Conservation (phyloP, 139 green algal species). For the Prasinococcaceae sp. region DNA sequence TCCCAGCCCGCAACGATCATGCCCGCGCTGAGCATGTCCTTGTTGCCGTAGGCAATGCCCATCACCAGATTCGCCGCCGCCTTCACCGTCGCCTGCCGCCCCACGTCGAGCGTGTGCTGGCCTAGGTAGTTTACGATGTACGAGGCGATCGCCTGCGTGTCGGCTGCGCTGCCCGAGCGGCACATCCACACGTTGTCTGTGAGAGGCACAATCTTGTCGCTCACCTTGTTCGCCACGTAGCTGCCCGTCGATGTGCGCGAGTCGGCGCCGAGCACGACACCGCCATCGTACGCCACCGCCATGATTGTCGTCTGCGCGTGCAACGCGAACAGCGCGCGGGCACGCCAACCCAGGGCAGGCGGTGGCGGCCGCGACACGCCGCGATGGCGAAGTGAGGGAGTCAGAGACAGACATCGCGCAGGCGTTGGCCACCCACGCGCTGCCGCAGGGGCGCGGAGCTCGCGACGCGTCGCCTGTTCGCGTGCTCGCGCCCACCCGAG, state of each 20-base stretch:
- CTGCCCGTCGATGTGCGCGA: slow-evolving; percentile 63
- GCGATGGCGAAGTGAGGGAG: too few relatives aligned
- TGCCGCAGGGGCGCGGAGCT: too few relatives aligned
- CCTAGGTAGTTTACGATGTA: slow-evolving; percentile 24
- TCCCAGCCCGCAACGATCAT: slow-evolving; percentile 94
- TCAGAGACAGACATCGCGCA: too few relatives aligned
- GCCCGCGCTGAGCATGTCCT: slow-evolving; percentile 62
- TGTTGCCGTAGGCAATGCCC: slow-evolving; percentile 39
- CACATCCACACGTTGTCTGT: slow-evolving; percentile 49
- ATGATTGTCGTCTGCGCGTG: slow-evolving; percentile 73
- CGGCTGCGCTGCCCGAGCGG: slow-evolving; percentile 30
- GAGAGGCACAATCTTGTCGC: slow-evolving; percentile 85
- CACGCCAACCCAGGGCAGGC: too few relatives aligned
- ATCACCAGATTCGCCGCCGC: slow-evolving; percentile 72
- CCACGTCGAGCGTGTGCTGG: slow-evolving; percentile 33
- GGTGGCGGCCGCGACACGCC: too few relatives aligned
- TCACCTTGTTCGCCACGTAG: slow-evolving; percentile 85
- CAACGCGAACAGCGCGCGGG: too few relatives aligned
- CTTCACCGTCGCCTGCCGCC: slow-evolving; percentile 41
- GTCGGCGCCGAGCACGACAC: slow-evolving; percentile 84
- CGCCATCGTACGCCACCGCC: slow-evolving; percentile 64
- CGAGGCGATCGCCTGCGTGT: slow-evolving; percentile 29
- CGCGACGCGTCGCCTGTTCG: too few relatives aligned
- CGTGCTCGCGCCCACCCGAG: too few relatives aligned
- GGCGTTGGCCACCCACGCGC: too few relatives aligned